Conservation (phyloP, 148 eudicot species). For the Selenicereus undatus region DNA sequence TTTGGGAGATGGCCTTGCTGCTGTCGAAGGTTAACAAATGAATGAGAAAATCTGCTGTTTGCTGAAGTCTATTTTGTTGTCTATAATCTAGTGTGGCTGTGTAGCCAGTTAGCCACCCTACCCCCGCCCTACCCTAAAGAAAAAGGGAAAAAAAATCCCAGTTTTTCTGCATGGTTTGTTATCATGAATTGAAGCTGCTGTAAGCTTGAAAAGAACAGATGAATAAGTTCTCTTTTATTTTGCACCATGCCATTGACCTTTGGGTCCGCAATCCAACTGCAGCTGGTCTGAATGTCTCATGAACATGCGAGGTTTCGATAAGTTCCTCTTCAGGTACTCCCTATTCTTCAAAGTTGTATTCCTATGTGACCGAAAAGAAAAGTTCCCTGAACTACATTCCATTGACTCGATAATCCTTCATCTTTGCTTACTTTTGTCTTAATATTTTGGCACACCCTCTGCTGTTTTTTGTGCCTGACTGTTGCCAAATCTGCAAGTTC, state of each 20-base stretch:
- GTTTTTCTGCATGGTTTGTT: no score
- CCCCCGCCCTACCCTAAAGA: no score
- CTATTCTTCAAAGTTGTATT: conserved; percentile 19
- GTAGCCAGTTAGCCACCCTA: no score
- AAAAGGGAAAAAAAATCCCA: no score
- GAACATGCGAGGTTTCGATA: conserved; percentile 6
- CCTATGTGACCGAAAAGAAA: not conserved
- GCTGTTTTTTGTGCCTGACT: not conserved
- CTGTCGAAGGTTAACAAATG: conserved; percentile 2
- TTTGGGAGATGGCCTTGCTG: conserved; percentile 7
- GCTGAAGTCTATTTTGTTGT: conserved; percentile 10
- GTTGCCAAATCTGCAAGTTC: not conserved
- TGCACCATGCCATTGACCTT: no score
- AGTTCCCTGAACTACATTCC: conserved; percentile 5
- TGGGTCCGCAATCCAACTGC: no score
- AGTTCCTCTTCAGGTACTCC: conserved; percentile 25
- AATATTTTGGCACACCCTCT: not conserved
- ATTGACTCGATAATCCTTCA: not conserved
- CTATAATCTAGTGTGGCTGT: not conserved
- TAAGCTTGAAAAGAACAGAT: no score
- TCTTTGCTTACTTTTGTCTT: not conserved
- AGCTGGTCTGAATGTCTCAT: no score
- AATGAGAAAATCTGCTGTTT: conserved; percentile 22
- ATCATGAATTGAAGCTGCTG: no score
- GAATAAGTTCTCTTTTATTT: no score